A percentile compares a stretch with the other conserved stretches of the same genome.
These are phyloP conservation scores for Claviceps arundinis DNA, from an alignment of 2,329 filamentous ascomycete species.

Conservation along the genomic window DNA sequence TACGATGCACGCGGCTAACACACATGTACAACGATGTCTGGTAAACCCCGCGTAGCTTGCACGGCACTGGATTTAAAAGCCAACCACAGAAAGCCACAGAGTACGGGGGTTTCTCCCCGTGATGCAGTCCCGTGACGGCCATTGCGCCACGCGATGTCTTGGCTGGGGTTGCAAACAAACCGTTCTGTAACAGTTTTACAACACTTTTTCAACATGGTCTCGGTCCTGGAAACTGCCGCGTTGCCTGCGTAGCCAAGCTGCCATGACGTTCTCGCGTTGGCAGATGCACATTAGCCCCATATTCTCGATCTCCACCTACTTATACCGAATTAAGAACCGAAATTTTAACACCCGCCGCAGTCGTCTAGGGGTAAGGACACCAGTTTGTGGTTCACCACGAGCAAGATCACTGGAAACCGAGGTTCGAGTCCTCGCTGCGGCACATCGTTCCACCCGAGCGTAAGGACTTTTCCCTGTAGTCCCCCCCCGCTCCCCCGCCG, in stretches of 20 bases:
- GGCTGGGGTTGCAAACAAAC: too few relatives aligned
- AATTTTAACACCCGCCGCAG: constrained; percentile 6
- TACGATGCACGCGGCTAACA: not conserved
- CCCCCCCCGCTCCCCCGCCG: constrained; percentile 2
- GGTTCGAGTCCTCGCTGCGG: constrained; percentile 18
- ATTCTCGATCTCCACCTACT: not conserved
- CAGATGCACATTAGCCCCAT: not conserved
- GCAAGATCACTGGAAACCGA: constrained; percentile 16
- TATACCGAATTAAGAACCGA: not conserved
- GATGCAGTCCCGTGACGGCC: not conserved
- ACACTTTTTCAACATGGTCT: too few relatives aligned
- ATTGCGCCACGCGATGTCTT: not conserved
- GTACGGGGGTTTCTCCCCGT: not conserved
- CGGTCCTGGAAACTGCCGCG: too few relatives aligned
- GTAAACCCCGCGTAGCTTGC: too few relatives aligned
- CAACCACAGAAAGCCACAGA: not conserved
- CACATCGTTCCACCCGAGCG: constrained; percentile 5
- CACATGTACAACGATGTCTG: not conserved
- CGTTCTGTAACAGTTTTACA: too few relatives aligned
- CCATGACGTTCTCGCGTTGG: too few relatives aligned
- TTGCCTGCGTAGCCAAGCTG: too few relatives aligned
- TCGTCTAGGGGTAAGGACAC: constrained; percentile 18
- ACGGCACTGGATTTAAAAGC: too few relatives aligned
- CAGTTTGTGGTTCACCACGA: constrained; percentile 14
- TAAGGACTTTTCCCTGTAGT: too few relatives aligned